phyloP scores from a whole-genome alignment of 495 filamentous ascomycete species.

The Penicillium parvum region DNA sequence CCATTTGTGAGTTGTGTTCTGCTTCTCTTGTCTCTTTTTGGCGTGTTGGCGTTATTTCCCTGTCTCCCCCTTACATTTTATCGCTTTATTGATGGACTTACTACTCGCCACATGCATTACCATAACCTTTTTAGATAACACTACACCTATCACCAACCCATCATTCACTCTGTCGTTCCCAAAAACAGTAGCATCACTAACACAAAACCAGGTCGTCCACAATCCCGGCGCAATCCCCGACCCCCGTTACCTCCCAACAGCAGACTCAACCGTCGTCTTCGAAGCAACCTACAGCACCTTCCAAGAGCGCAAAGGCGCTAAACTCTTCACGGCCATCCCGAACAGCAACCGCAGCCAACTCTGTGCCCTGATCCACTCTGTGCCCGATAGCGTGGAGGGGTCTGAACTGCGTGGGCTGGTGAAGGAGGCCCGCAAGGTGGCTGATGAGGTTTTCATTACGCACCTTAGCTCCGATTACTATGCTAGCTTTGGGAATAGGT shows the following conservation, averaged over 20 bases:
- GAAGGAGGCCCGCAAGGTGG: conserved; percentile 31
- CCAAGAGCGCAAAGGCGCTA: conserved; percentile 30
- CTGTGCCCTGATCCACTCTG: conserved; percentile 41
- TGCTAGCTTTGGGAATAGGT: conserved; percentile 38
- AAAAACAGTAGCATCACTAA: conserved; percentile 16
- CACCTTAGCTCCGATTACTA: conserved; percentile 43
- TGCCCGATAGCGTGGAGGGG: conserved; percentile 31
- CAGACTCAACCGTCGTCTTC: conserved; percentile 45
- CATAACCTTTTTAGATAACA: too few species aligned
- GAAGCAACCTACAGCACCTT: conserved; percentile 44
- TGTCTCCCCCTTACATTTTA: conserved; percentile 3
- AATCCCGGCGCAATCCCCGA: conserved; percentile 47
- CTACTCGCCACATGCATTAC: background rate
- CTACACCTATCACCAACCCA: conserved; percentile 2
- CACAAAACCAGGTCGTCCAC: conserved; percentile 39
- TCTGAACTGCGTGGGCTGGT: conserved; percentile 32
- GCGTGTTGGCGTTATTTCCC: conserved; percentile 1
- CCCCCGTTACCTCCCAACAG: conserved; percentile 36
- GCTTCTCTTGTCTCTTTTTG: conserved; percentile 1
- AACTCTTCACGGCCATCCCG: conserved; percentile 30
- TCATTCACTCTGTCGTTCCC: conserved; percentile 13
- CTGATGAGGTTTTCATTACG: conserved; percentile 44
- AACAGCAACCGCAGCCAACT: conserved; percentile 32
- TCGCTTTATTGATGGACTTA: background rate
- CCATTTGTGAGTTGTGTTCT: conserved; percentile 33